Evolutionary conservation across 257 asterid genomes (phyloP), one percentile per base, ranked within the genome.

Genomic region (Anisodus tanguticus): DNA sequence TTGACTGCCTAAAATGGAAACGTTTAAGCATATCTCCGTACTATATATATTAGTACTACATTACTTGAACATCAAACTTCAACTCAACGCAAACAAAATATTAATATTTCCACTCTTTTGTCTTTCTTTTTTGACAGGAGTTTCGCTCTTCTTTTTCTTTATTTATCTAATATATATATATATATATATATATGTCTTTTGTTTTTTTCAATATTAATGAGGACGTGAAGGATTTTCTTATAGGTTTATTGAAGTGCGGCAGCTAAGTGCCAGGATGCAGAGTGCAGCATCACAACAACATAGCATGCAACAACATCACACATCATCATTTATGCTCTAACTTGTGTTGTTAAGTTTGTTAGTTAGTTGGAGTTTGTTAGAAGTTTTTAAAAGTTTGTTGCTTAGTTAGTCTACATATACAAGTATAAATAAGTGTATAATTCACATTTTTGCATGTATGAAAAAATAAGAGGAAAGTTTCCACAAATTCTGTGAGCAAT

Each of bases 1-100:
- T 91, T 88, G 90, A 83, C 86, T 86, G 51, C 97, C 97, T 53
- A 87, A 91, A 92, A 89, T 83, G 89, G 97, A 87, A 90, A 87
- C 74, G 43, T 77, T 77, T 89, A 83, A 74, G 80, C 77, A 71
- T 87, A 83, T 81, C 83, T 35, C 74, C 62, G 67, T 54, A 81
- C 86, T 60, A 54, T 79, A 22, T 51, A 16, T 16, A 13, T 67
- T 35, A 67, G 74, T 67, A 35, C 82, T 47, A 82, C 53, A 9
- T 26, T 76, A 76, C 63, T 76, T 76, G 26, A 26, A 76, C 82
- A 77, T 31, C 82, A 59, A 85, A 57, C 64, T 49, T 26, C 17
- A 60, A n/a, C 62, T 70, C 22, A 76, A 62, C 47, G 64, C 81
- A 22, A 77, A 53, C 82, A 77, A 53, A 31, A 55, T 45, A 47